phyloP scores from a whole-genome alignment of 257 asterid genomes.

The Scutellaria baicalensis region DNA sequence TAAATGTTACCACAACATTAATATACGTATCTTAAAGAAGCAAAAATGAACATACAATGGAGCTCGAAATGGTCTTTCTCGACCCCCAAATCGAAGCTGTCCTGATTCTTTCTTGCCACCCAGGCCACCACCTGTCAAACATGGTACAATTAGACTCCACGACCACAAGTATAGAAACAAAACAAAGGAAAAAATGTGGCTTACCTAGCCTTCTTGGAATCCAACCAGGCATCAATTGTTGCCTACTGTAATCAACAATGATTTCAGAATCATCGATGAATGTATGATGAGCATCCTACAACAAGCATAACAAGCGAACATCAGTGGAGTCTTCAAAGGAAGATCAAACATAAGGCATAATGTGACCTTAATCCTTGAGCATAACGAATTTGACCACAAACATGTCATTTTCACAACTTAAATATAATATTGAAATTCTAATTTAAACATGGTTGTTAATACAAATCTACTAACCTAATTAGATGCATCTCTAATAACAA shows the following conservation, averaged over 20 bases:
- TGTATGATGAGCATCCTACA: slow-evolving; percentile 84
- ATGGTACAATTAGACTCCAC: slow-evolving; percentile 3
- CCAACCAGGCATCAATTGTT: slow-evolving; percentile 98
- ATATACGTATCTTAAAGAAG: not conserved
- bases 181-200: not conserved
- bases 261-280: slow-evolving; percentile 80
- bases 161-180: not conserved
- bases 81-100: slow-evolving; percentile 96
- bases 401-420: not conserved
- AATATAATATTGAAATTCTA: not conserved
- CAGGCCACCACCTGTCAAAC: slow-evolving; percentile 80
- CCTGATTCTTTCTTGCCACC: slow-evolving; percentile 99
- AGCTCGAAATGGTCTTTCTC: slow-evolving; percentile 90
- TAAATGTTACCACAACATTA: not conserved
- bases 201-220: slow-evolving; percentile 94
- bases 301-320: slow-evolving; percentile 3
- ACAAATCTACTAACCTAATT: not conserved
- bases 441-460: not conserved
- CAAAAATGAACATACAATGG: slow-evolving; percentile 44
- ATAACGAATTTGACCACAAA: not conserved
- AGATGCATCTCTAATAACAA: not conserved
- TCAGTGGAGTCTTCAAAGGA: slow-evolving; percentile 4
- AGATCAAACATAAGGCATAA: not conserved
- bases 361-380: slow-evolving; percentile 2
- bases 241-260: slow-evolving; percentile 87